Conservation (phyloP, 208 protist genomes). For the Trypanosoma rangeli region DNA sequence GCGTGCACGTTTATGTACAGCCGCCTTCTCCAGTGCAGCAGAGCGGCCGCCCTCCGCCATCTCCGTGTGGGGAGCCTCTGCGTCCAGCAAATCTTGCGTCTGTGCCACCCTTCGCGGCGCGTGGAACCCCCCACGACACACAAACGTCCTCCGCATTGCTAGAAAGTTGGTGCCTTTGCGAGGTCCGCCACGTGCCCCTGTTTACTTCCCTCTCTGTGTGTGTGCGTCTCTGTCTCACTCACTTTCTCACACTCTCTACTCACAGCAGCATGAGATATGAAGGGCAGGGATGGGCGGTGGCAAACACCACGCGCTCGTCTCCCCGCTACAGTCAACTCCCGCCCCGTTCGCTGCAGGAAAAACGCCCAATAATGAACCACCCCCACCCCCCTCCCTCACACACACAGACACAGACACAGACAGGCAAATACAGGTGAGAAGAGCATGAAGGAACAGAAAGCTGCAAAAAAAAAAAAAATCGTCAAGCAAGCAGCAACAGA, state of each 20-base stretch:
- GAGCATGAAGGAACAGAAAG: not conserved
- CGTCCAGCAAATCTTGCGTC: not conserved
- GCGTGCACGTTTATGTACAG: not conserved
- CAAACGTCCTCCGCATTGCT: constrained; percentile 49
- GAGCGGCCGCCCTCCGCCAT: not conserved
- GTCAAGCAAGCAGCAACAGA: not conserved
- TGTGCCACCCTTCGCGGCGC: constrained; percentile 35
- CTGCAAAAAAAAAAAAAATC: not conserved
- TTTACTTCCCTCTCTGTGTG: not conserved
- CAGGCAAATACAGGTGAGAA: not conserved
- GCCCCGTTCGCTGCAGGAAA: not conserved
- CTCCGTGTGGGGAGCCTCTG: not conserved
- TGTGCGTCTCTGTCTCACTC: constrained; percentile 1
- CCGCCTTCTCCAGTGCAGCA: not conserved
- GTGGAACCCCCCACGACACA: constrained; percentile 44
- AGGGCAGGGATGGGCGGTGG: not conserved
- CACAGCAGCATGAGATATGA: constrained; percentile 12
- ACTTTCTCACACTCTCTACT: not conserved
- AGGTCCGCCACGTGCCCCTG: not conserved
- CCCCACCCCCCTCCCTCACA: not conserved
- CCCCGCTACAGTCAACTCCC: not conserved
- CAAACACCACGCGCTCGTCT: not conserved
- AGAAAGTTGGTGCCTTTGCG: not conserved
- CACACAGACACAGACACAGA: not conserved
- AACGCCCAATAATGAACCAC: not conserved